A percentile compares a stretch with the other conserved stretches of the same genome.
Evolutionary conservation across 176 grass and related monocot genomes (phyloP).

Genomic region (Secale cereale): DNA sequence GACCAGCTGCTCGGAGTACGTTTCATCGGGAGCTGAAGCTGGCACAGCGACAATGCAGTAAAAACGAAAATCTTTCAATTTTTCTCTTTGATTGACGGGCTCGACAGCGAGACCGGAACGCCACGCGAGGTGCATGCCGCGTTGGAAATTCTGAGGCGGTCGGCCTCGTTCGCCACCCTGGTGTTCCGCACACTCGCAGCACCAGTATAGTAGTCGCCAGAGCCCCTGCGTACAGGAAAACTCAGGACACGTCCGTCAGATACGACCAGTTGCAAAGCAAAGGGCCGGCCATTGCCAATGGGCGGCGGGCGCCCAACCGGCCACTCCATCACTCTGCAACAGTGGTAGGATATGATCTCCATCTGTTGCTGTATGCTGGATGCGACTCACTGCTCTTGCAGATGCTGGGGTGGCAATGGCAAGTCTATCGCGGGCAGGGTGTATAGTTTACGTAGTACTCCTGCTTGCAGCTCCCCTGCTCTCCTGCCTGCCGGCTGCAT

Average conservation of each 20-base stretch:
- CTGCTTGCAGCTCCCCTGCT: not conserved
- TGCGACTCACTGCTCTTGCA: not conserved
- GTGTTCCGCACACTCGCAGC: no score
- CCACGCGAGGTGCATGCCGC: not conserved
- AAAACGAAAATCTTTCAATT: no score
- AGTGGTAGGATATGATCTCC: not conserved
- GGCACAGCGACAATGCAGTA: not conserved
- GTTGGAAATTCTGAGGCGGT: not conserved
- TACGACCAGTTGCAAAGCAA: not conserved
- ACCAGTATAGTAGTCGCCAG: not conserved
- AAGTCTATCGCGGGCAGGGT: not conserved
- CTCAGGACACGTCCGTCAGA: not conserved
- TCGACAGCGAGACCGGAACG: not conserved
- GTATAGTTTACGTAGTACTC: not conserved
- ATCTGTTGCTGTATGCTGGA: not conserved
- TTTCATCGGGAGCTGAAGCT: not conserved
- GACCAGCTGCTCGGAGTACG: not conserved
- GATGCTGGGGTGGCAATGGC: not conserved
- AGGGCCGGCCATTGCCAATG: not conserved
- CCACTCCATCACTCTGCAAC: not conserved
- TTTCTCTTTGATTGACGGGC: no score
- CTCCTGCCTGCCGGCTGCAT: not conserved
- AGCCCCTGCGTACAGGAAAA: not conserved
- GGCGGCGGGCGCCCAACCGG: not conserved
- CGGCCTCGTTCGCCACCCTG: not conserved